Evolutionary conservation across 2,329 filamentous ascomycete species (phyloP).

Genomic region (Fonsecaea nubica): DNA sequence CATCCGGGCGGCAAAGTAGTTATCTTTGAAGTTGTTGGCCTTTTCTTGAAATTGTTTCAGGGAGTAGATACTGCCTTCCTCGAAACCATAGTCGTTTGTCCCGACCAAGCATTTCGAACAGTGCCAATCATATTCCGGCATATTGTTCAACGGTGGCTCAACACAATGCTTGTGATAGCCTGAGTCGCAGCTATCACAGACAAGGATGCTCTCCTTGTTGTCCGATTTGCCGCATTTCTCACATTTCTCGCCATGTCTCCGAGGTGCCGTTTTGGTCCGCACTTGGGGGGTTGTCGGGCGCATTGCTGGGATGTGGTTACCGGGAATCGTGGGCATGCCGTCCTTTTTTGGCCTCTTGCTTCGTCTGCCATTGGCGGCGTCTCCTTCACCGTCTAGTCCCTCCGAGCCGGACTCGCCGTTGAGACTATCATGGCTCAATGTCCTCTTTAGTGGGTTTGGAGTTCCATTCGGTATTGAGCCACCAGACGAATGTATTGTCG

Average conservation of each 20-base stretch:
- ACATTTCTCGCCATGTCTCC: constrained; percentile 72
- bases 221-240: constrained; percentile 84
- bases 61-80: constrained; percentile 95
- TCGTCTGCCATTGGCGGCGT: constrained; percentile 72
- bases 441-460: constrained; percentile 73
- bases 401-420: constrained; percentile 49
- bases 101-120: constrained; percentile 94
- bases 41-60: constrained; percentile 95
- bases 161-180: constrained; percentile 87
- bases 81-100: constrained; percentile 95
- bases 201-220: constrained; percentile 71
- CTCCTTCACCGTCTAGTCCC: constrained; percentile 59
- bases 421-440: constrained; percentile 66
- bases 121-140: constrained; percentile 91
- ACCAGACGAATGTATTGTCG: constrained; percentile 25
- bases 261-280: constrained; percentile 62
- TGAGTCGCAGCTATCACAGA: constrained; percentile 91
- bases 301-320: constrained; percentile 92
- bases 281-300: constrained; percentile 73
- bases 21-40: constrained; percentile 91
- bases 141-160: constrained; percentile 78
- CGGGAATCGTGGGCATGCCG: constrained; percentile 79
- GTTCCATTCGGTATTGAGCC: constrained; percentile 31
- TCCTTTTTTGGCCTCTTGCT: constrained; percentile 92
- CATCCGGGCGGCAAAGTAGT: constrained; percentile 90